Evolutionary conservation across 2,329 filamentous ascomycete genomes (phyloP).

Genomic region (Colletotrichum viniferum): DNA sequence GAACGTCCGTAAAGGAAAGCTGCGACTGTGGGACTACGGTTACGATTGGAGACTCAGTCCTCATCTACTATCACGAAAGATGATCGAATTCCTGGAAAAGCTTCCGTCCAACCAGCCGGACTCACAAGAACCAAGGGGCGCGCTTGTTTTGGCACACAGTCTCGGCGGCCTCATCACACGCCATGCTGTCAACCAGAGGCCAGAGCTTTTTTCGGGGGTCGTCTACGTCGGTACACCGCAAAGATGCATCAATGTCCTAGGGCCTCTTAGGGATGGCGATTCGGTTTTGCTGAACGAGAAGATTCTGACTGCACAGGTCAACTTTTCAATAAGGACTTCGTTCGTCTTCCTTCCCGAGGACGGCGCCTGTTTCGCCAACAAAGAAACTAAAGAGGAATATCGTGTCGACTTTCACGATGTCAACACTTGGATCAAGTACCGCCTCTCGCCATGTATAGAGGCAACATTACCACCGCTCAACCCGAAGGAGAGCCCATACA

Average conservation of each 20-base stretch:
- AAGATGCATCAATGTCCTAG: constrained; percentile 88
- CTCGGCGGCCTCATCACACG: constrained; percentile 87
- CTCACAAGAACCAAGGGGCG: constrained; percentile 72
- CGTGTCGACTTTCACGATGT: constrained; percentile 83
- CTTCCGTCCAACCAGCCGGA: constrained; percentile 74
- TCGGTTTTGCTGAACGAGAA: constrained; percentile 88
- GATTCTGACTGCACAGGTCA: constrained; percentile 89
- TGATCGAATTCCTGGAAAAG: constrained; percentile 75
- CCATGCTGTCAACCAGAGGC: constrained; percentile 83
- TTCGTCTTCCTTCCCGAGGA: constrained; percentile 86
- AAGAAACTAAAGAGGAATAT: constrained; percentile 78
- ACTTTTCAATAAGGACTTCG: constrained; percentile 87
- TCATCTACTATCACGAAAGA: constrained; percentile 70
- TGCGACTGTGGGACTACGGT: constrained; percentile 87
- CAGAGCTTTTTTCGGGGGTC: constrained; percentile 85
- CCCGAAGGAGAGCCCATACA: constrained; percentile 37
- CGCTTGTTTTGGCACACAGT: constrained; percentile 83
- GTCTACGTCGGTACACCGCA: constrained; percentile 86
- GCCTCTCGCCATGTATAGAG: constrained; percentile 78
- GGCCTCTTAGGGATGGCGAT: constrained; percentile 89
- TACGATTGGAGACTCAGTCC: constrained; percentile 96
- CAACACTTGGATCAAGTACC: constrained; percentile 79
- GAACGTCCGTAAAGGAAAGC: constrained; percentile 71
- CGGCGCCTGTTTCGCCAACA: constrained; percentile 87
- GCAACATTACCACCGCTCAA: constrained; percentile 65